Percentiles rank a stretch among this genome's conserved stretches.
phyloP scores from a whole-genome alignment of 352 stramenopile species.

The Thalassiosira ordinaria region DNA sequence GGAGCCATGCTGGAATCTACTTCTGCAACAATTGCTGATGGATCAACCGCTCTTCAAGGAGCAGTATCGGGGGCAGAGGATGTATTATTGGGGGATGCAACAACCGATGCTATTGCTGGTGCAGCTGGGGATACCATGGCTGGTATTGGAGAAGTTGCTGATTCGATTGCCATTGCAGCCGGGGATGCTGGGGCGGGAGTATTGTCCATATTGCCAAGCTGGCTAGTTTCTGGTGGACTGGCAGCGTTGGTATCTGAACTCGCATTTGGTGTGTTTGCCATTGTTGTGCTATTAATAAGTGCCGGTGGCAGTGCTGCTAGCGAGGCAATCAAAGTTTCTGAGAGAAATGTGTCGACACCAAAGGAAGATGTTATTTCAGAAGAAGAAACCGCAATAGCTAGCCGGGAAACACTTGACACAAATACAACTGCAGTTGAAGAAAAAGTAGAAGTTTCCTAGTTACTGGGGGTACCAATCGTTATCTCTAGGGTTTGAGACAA shows the following conservation, averaged over 20 bases:
- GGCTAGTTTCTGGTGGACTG: slow-evolving; percentile 22
- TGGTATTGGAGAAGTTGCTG: slow-evolving; percentile 9
- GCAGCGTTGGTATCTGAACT: slow-evolving; percentile 24
- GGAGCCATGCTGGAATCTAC: slow-evolving; percentile 25
- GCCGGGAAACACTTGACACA: background rate
- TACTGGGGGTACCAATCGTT: too few relatives aligned
- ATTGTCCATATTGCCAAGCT: slow-evolving; percentile 19
- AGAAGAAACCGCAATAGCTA: background rate
- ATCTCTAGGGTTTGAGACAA: too few relatives aligned
- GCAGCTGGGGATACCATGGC: slow-evolving; percentile 9
- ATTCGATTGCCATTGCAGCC: slow-evolving; percentile 4
- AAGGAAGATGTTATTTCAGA: slow-evolving; percentile 1
- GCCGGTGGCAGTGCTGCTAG: slow-evolving; percentile 8
- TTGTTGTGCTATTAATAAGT: slow-evolving; percentile 11
- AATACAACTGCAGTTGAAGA: background rate
- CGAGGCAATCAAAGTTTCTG: background rate
- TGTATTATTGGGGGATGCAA: slow-evolving; percentile 18
- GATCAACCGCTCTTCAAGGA: slow-evolving; percentile 4
- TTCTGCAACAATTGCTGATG: slow-evolving; percentile 11
- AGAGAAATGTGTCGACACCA: background rate
- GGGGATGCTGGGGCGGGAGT: slow-evolving; percentile 14
- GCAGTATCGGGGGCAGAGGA: slow-evolving; percentile 14
- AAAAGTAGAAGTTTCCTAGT: too few relatives aligned
- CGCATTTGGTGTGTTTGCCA: slow-evolving; percentile 30
- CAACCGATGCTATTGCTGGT: slow-evolving; percentile 13